Conservation (phyloP, 148 eudicot species). For the Persicaria maculosa region DNA sequence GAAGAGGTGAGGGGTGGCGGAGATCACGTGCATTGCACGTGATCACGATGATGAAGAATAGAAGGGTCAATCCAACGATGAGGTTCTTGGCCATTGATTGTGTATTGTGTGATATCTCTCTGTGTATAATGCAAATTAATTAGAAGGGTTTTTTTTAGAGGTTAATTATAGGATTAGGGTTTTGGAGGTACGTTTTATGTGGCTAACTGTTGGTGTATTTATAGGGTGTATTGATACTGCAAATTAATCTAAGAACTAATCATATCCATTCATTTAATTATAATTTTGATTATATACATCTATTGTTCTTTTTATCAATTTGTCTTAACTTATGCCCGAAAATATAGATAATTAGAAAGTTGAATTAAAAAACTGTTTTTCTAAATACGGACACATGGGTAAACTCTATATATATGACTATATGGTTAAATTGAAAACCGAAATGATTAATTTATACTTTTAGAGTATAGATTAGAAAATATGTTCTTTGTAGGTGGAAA, state of each 20-base stretch:
- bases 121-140: neutral
- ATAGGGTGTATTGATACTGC: neutral
- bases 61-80: neutral
- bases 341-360: too few species aligned
- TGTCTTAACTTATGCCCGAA: too few species aligned
- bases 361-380: too few species aligned
- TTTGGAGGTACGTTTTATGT: neutral
- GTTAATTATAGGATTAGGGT: constrained; percentile 2
- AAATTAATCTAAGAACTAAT: neutral
- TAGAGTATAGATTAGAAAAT: too few species aligned
- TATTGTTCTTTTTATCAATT: too few species aligned
- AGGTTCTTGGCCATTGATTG: neutral
- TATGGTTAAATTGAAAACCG: too few species aligned
- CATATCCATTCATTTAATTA: neutral
- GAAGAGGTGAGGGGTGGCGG: neutral
- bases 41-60: neutral
- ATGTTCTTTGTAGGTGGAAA: too few species aligned
- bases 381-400: too few species aligned
- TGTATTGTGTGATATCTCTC: neutral
- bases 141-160: neutral
- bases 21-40: constrained; percentile 13
- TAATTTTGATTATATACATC: too few species aligned
- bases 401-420: too few species aligned
- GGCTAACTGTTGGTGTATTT: constrained; percentile 9
- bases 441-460: too few species aligned